Evolutionary conservation across 2,329 filamentous ascomycete genomes (phyloP).

Genomic region (Fusarium fujikuroi): DNA sequence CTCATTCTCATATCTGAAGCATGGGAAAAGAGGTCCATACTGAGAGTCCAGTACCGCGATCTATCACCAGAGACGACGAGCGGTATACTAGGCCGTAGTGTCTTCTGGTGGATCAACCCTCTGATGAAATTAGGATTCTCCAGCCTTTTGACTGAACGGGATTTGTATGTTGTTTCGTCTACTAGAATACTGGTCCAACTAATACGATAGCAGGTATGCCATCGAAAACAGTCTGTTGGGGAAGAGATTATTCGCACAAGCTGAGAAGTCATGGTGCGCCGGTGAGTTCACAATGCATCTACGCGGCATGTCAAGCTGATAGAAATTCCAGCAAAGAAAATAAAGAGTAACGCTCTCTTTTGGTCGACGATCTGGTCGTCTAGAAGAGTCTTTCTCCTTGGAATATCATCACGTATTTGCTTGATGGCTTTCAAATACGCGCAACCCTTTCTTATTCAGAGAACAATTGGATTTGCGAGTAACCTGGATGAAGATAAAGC

Average conservation of each 20-base stretch:
- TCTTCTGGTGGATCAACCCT: constrained; percentile 27
- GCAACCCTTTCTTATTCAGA: constrained; percentile 10
- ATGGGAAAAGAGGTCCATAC: constrained; percentile 19
- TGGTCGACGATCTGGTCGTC: constrained; percentile 11
- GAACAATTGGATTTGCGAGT: constrained; percentile 3
- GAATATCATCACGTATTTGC: constrained; percentile 5
- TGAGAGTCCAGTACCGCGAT: constrained; percentile 10
- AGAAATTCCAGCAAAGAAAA: neutral
- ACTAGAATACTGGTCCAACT: neutral
- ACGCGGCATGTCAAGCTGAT: neutral
- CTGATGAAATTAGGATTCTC: constrained; percentile 17
- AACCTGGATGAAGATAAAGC: neutral
- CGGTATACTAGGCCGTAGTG: constrained; percentile 8
- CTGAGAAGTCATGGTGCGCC: neutral
- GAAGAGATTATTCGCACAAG: neutral
- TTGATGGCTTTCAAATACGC: constrained; percentile 17
- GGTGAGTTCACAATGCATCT: neutral
- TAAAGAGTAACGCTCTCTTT: constrained; percentile 9
- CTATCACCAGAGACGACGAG: constrained; percentile 18
- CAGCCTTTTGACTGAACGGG: constrained; percentile 1
- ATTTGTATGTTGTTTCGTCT: neutral
- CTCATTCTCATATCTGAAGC: constrained; percentile 11
- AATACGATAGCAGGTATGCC: neutral
- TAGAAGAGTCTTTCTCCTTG: neutral
- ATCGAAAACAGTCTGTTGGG: neutral